Evolutionary conservation across 2,329 filamentous ascomycete species (phyloP), one percentile per base, ranked within the genome.

Genomic region (Metarhizium humberi): DNA sequence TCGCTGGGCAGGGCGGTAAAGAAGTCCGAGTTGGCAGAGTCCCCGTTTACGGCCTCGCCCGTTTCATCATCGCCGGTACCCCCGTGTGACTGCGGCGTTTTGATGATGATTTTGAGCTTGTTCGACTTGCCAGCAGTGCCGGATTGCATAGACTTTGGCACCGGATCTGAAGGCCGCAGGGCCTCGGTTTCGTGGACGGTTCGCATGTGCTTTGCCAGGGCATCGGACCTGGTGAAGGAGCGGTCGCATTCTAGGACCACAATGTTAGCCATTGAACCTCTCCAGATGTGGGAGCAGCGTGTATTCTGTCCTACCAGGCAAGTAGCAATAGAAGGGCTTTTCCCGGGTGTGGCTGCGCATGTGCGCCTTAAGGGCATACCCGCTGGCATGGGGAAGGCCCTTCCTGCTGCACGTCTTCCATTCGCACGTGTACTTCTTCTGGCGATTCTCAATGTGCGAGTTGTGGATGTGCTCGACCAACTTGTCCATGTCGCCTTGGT

Each of bases 341-440:
- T 99, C 94, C 66, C 94, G 83, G 1, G 94, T 99, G 70, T 99
- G 94, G 68, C 92, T 96, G 63, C 94, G 81, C 92, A 99, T 96
- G 67, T 99, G 94, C 10, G 94, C 94, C 69, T 95, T 92, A 60
- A 99, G 75, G 4, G 94, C 94, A 73, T 99, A 99, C 2, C 90
- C 94, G 65, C 91, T 96, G 1, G 92, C 92, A 72, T 99, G 94
- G 18, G 90, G 85, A 71, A 94, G 84, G 57, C 91, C 90, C 74
- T 96, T 97, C 58, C 92, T 77, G 53, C 79, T 80, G 69, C 94
- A 99, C 61, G 92, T 92, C 57, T 82, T 84, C 94, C 94, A 99
- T 73, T 97, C 92, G 73, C 94, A 99, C n/a, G 90, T 91, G 69
- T 97, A 97, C 71, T 94, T 96, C 74, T 95, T 96, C 74, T 94